A percentile compares a stretch with the other conserved stretches of the same genome.
phyloP scores from a whole-genome alignment of 192 early-diverging fungal genomes.

The Neocallimastix lanati region DNA sequence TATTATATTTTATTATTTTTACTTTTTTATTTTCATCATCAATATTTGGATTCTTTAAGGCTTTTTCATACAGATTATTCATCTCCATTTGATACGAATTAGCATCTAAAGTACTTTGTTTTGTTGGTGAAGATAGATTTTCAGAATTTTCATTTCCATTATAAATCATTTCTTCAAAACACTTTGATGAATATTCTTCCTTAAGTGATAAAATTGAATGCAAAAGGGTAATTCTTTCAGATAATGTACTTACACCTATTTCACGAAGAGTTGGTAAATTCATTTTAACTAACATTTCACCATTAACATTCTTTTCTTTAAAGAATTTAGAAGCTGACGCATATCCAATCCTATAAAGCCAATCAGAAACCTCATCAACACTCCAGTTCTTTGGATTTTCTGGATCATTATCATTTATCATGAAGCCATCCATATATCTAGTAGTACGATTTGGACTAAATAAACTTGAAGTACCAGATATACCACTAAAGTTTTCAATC shows the following conservation, averaged over 20 bases:
- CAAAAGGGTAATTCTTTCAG: background rate
- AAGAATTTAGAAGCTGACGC: background rate
- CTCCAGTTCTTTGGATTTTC: background rate
- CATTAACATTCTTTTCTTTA: background rate
- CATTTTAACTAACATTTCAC: background rate
- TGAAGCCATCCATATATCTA: background rate
- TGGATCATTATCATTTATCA: background rate
- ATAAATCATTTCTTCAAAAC: background rate
- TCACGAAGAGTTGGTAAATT: background rate
- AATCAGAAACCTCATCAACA: background rate
- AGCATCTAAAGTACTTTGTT: background rate
- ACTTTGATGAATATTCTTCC: background rate
- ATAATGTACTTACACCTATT: background rate
- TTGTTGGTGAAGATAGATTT: background rate
- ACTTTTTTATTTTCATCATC: background rate
- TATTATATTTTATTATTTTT: background rate
- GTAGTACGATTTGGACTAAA: background rate
- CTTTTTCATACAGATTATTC: background rate
- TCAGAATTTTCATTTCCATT: background rate
- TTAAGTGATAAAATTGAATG: background rate
- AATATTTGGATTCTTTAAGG: background rate
- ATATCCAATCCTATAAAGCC: background rate
- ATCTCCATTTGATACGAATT: background rate
- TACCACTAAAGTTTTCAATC: background rate
- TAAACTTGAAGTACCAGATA: background rate